Percentiles rank a stretch among this genome's conserved stretches.
Evolutionary conservation across 345 rosid genomes (phyloP).

Genomic region (Luvunga scandens): DNA sequence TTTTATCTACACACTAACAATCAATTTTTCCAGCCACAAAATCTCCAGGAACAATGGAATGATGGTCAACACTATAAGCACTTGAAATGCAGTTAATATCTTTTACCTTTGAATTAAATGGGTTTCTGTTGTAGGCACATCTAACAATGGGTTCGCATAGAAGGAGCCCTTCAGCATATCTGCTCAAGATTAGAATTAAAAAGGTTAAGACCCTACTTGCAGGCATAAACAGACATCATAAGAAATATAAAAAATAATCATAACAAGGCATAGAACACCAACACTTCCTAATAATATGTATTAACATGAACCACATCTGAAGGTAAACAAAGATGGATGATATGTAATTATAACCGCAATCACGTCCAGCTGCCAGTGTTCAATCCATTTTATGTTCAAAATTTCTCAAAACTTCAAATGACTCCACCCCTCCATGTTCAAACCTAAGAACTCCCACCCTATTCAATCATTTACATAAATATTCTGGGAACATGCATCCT

Average conservation of each 20-base stretch:
- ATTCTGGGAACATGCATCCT: not conserved
- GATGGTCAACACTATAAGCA: not conserved
- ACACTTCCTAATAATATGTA: not conserved
- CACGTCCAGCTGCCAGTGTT: not conserved
- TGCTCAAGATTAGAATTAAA: slow-evolving; percentile 28
- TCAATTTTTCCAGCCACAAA: slow-evolving; percentile 3
- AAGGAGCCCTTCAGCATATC: slow-evolving; percentile 82
- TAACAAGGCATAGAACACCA: not conserved
- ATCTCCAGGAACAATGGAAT: slow-evolving; percentile 8
- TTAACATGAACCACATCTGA: not conserved
- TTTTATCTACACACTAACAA: not conserved
- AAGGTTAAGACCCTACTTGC: not conserved
- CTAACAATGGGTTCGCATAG: slow-evolving; percentile 80
- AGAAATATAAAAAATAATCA: not conserved
- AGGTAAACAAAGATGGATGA: not conserved
- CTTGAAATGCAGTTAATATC: slow-evolving; percentile 11
- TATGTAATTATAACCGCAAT: not conserved
- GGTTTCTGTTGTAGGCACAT: slow-evolving; percentile 65
- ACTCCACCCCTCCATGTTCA: not conserved
- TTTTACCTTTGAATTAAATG: slow-evolving; percentile 54
- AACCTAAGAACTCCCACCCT: not conserved
- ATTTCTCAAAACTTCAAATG: slow-evolving; percentile 8
- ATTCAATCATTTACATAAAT: not conserved
- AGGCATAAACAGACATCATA: not conserved
- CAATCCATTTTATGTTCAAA: slow-evolving; percentile 1